Base-by-base conservation (phyloP, 805 yeast genomes). In the Kazachstania kunashirensis region DNA sequence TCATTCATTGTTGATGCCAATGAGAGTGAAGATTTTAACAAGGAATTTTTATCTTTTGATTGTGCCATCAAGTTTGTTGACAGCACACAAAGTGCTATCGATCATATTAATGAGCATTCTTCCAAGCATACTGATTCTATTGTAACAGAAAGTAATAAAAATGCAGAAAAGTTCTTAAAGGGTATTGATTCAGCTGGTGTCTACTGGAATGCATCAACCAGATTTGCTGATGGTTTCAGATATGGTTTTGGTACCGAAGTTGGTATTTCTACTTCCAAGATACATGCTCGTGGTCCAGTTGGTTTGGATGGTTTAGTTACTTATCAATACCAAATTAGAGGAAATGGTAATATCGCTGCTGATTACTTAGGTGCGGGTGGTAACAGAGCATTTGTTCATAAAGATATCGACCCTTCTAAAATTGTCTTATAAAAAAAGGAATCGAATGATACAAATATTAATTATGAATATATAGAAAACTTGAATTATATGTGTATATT, bases 171-270 rank as follows among this genome's bases (percentile, higher is more conserved):
- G 39, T 92, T 92, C 63, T 60, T 89, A 53, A 76, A 77, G 54
- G 92, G 88, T 16, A 73, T 92, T 31, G 98, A 92, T 59, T 84
- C 96, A 2, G 81, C 97, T 1, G 96, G 96, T 39, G 95, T 92
- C 10, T 92, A 85, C 66, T 89, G 97, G 97, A 92, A 92, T 56
- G 89, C 94, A 34, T 83, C 95, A 15, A 85, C 97, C 7, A 70
- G 99, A 55, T 92, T 92, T 64, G 97, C 99, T 6, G 99, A 92
- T 61, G 99, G 99, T 3, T 92, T 84, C 70, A 74, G 98, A 57
- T 92, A 89, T 55, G 99, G 99, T 0, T 92, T 94, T 57, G 99
- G 99, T 36, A 81, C 99, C 5, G 99, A 92, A 61, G 98, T 92
- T 13, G 99, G 99, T 24, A 89, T 92, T 41, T 81, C 95, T 33